Percentiles rank a stretch among this genome's conserved stretches.
Conservation (phyloP, 2,329 filamentous ascomycete species). For the Amauroascus verrucosus region DNA sequence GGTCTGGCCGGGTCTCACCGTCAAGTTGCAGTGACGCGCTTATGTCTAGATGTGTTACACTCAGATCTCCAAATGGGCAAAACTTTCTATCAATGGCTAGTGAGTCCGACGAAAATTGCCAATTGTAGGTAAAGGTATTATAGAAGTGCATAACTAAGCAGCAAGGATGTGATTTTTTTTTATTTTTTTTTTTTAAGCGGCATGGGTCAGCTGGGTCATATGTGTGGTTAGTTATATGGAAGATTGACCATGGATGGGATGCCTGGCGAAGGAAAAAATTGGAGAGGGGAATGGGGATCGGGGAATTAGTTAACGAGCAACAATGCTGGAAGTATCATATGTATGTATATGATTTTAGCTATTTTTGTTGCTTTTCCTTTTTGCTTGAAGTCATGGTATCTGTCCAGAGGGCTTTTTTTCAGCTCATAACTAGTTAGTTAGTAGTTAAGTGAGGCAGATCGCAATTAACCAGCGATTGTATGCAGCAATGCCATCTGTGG, state of each 20-base stretch:
- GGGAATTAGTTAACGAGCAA: neutral
- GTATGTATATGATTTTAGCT: no score
- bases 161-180: slow-evolving; percentile 1
- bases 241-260: neutral
- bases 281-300: neutral
- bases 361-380: neutral
- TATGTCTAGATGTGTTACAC: slow-evolving; percentile 9
- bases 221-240: neutral
- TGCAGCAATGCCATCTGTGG: no score
- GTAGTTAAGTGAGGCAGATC: no score
- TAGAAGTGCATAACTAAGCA: neutral
- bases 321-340: no score
- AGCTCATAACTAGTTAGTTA: no score
- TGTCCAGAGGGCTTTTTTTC: no score
- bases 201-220: neutral
- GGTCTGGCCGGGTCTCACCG: slow-evolving; percentile 8
- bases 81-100: neutral
- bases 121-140: neutral
- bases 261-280: neutral
- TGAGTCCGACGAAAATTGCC: neutral
- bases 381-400: no score
- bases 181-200: neutral
- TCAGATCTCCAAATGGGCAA: neutral
- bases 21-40: slow-evolving; percentile 8
- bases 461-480: no score